phyloP scores from a whole-genome alignment of 192 early-diverging fungal genomes.

The Chytriomyces hyalinus region DNA sequence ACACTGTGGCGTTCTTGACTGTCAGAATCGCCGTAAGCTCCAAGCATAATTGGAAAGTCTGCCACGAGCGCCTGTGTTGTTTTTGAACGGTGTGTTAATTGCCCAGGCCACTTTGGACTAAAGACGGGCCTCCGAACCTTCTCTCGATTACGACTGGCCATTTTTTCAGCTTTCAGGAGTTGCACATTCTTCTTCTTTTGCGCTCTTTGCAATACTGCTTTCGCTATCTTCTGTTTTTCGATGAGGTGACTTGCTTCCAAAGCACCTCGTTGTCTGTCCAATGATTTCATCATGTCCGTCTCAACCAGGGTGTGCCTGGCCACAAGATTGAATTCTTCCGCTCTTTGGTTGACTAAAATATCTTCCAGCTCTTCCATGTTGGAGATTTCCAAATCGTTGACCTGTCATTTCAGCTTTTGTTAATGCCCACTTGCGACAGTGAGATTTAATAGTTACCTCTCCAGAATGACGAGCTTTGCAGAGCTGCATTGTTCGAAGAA shows the following conservation, averaged over 20 bases:
- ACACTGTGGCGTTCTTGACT: background rate
- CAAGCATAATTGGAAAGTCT: conserved; percentile 15
- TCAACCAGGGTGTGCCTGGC: conserved; percentile 9
- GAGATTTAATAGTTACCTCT: background rate
- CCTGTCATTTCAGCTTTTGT: background rate
- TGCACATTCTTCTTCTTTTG: conserved; percentile 17
- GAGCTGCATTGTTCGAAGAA: conserved; percentile 31
- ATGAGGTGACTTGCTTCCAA: conserved; percentile 4
- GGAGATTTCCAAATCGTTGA: conserved; percentile 31
- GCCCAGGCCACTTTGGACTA: background rate
- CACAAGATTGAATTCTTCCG: conserved; percentile 29
- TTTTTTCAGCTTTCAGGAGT: conserved; percentile 1
- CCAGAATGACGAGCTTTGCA: conserved; percentile 18
- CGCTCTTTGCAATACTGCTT: conserved; percentile 1
- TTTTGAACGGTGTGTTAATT: too few relatives aligned
- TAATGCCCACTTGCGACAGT: background rate
- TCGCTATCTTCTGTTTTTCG: conserved; percentile 21
- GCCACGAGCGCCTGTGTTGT: background rate
- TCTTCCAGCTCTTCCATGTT: conserved; percentile 33
- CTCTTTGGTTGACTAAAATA: background rate
- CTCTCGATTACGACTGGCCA: conserved; percentile 17
- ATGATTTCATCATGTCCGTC: background rate
- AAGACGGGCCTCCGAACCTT: conserved; percentile 6
- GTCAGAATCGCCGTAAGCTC: background rate
- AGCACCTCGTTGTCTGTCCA: conserved; percentile 7